Evolutionary conservation across 176 grass and related monocot species (phyloP).

Genomic region (Triticum monococcum): DNA sequence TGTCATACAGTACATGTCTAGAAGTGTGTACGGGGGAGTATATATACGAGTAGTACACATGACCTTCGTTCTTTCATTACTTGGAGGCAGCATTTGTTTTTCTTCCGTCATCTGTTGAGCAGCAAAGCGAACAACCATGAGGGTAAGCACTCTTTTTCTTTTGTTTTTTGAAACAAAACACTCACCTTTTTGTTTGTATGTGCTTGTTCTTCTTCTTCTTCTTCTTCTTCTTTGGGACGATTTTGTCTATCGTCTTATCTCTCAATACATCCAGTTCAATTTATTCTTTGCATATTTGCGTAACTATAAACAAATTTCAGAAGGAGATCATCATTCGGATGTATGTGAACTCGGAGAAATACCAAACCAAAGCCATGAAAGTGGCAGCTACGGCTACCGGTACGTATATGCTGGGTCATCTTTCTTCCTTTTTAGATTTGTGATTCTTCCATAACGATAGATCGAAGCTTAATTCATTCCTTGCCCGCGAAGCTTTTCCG

Average conservation of each 20-base stretch:
- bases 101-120: neutral
- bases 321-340: slow-evolving; percentile 59
- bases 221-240: neutral
- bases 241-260: neutral
- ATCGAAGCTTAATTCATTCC: neutral
- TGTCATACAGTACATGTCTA: neutral
- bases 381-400: slow-evolving; percentile 34
- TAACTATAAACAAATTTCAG: slow-evolving; percentile 1
- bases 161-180: neutral
- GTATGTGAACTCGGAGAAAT: slow-evolving; percentile 31
- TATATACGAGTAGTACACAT: neutral
- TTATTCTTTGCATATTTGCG: neutral
- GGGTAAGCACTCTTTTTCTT: slow-evolving; percentile 5
- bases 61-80: neutral
- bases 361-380: slow-evolving; percentile 49
- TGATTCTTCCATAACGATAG: neutral
- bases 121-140: slow-evolving; percentile 29
- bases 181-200: neutral
- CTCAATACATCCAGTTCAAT: neutral
- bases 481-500: neutral
- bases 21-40: neutral
- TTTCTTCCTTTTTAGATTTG: neutral
- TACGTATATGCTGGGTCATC: neutral
- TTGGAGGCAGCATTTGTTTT: neutral
- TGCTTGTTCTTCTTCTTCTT: neutral